These are phyloP conservation scores for Solanum ossicruentum DNA, from an alignment of 257 asterid genomes.

Conservation along the genomic window DNA sequence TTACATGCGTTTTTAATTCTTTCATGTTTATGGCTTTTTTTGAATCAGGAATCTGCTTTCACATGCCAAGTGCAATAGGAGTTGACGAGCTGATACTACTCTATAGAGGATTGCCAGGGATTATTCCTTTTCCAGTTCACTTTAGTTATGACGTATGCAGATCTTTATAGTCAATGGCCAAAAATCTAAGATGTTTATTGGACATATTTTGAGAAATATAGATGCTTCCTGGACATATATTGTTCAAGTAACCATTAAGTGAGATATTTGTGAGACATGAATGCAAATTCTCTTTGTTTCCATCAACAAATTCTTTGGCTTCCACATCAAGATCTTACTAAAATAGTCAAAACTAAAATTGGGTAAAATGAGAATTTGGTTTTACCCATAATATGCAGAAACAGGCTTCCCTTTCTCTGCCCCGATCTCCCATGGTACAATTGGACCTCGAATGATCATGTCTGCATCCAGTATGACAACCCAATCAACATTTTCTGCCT, in stretches of 20 bases:
- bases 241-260: not conserved
- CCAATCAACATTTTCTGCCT: conserved; percentile 95
- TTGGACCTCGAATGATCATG: conserved; percentile 86
- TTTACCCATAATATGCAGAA: conserved; percentile 95
- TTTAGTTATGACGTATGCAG: not conserved
- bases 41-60: not conserved
- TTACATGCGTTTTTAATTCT: not conserved
- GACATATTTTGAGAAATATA: not conserved
- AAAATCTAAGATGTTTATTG: not conserved
- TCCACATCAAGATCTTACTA: not conserved
- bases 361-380: not conserved
- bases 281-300: not conserved
- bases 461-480: conserved; percentile 95
- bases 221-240: not conserved
- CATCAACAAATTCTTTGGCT: not conserved
- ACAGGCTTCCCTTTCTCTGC: conserved; percentile 91
- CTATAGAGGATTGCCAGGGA: not conserved
- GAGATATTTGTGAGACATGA: not conserved
- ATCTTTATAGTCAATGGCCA: not conserved
- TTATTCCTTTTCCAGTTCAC: not conserved
- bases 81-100: not conserved
- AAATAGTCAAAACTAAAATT: not conserved
- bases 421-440: conserved; percentile 97
- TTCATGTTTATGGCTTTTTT: not conserved
- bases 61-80: not conserved